Conservation (phyloP, 2,329 filamentous ascomycete species). For the Thyridium curvatum region DNA sequence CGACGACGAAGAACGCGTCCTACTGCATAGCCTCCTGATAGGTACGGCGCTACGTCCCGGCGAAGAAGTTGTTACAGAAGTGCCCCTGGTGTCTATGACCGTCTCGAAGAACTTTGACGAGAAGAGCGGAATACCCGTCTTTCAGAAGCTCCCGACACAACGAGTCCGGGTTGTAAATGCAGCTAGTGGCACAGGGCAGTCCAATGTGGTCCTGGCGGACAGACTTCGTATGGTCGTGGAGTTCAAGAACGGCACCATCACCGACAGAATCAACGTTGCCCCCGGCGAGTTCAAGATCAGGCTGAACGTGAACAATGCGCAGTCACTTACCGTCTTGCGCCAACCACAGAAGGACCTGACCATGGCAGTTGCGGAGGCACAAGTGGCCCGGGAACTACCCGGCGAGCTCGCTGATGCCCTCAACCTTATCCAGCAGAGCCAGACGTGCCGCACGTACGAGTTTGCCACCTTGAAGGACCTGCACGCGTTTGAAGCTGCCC, state of each 20-base stretch:
- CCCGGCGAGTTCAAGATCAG: conserved; percentile 67
- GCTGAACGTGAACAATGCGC: conserved; percentile 55
- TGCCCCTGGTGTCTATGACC: conserved; percentile 58
- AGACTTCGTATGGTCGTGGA: conserved; percentile 69
- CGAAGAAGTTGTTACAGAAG: conserved; percentile 66
- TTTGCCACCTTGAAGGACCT: conserved; percentile 63
- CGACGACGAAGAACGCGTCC: conserved; percentile 63
- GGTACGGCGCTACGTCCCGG: conserved; percentile 62
- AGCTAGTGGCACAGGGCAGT: background rate
- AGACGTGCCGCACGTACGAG: conserved; percentile 66
- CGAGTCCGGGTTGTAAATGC: conserved; percentile 67
- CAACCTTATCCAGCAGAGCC: conserved; percentile 46
- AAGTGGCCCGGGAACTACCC: conserved; percentile 54
- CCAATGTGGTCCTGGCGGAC: conserved; percentile 61
- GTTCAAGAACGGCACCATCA: conserved; percentile 69
- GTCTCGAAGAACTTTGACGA: conserved; percentile 49
- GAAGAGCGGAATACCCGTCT: conserved; percentile 40
- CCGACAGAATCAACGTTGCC: conserved; percentile 76
- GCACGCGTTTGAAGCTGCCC: conserved; percentile 69
- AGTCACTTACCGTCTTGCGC: conserved; percentile 61
- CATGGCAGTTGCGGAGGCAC: conserved; percentile 64
- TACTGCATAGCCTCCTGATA: conserved; percentile 66
- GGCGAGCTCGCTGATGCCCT: conserved; percentile 60
- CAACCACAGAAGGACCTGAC: conserved; percentile 73
- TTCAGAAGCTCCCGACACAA: conserved; percentile 56